phyloP scores from a whole-genome alignment of 176 grass and related monocot species.

The Chloris gayana region DNA sequence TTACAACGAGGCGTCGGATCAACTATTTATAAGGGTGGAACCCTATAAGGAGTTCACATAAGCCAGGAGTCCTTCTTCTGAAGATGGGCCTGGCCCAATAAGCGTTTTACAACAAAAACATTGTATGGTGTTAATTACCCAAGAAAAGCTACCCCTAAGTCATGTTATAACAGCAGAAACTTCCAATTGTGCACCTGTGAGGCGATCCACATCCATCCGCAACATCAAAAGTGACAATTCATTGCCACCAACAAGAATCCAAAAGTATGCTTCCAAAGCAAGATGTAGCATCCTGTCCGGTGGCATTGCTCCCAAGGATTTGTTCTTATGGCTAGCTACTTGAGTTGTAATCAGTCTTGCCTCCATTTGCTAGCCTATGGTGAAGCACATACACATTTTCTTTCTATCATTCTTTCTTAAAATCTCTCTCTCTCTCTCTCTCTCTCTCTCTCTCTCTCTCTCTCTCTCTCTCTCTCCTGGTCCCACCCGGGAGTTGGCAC shows the following conservation, averaged over 20 bases:
- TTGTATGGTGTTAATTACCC: background rate
- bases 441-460: background rate
- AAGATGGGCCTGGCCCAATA: too few species aligned
- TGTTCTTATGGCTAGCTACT: slow-evolving; percentile 19
- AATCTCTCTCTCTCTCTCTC: background rate
- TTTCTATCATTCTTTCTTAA: background rate
- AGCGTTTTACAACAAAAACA: too few species aligned
- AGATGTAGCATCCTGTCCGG: slow-evolving; percentile 43
- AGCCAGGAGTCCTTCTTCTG: too few species aligned
- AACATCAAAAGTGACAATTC: slow-evolving; percentile 39
- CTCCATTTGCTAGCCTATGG: slow-evolving; percentile 12
- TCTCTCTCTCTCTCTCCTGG: background rate
- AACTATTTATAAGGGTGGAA: too few species aligned
- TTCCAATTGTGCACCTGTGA: slow-evolving; percentile 38
- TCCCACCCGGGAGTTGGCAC: slow-evolving; percentile 24
- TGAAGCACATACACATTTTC: background rate
- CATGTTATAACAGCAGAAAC: background rate
- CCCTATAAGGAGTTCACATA: too few species aligned
- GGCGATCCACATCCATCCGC: slow-evolving; percentile 38
- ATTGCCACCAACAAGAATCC: slow-evolving; percentile 34
- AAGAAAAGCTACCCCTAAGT: background rate
- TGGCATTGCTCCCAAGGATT: slow-evolving; percentile 35
- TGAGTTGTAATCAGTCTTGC: background rate
- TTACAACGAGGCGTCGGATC: too few species aligned
- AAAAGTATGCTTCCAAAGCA: slow-evolving; percentile 48